Evolutionary conservation across 1,284 basidiomycete genomes (phyloP).

Genomic region (Boletus mariae): DNA sequence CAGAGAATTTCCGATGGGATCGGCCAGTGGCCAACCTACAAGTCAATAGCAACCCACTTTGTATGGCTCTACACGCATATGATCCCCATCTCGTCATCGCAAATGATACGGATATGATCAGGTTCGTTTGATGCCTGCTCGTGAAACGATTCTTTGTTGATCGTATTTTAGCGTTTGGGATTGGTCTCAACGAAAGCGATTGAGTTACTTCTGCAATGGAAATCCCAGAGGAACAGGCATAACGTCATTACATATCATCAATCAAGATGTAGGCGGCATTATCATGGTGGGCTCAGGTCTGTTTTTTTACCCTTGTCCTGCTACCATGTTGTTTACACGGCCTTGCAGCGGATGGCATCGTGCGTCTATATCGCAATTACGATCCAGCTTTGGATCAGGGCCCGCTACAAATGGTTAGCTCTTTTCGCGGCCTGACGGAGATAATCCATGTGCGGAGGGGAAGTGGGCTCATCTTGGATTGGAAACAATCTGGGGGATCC

Average conservation of each 20-base stretch:
- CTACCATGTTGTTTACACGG: conserved; percentile 1
- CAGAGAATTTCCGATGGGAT: conserved; percentile 72
- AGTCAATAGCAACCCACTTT: conserved; percentile 68
- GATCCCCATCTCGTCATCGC: conserved; percentile 87
- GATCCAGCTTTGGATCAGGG: conserved; percentile 61
- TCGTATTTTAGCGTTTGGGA: conserved; percentile 76
- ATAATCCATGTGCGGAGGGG: conserved; percentile 71
- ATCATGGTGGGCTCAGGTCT: conserved; percentile 85
- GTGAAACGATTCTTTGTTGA: neutral
- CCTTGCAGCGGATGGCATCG: conserved; percentile 78
- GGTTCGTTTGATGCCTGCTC: conserved; percentile 45
- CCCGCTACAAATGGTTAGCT: conserved; percentile 83
- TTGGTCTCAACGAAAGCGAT: conserved; percentile 78
- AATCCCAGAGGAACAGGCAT: conserved; percentile 82
- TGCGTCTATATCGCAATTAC: conserved; percentile 92
- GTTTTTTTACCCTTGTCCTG: conserved; percentile 21
- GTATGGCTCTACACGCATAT: conserved; percentile 88
- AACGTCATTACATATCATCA: conserved; percentile 91
- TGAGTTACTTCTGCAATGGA: conserved; percentile 88
- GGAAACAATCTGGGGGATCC: conserved; percentile 88
- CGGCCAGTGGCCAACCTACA: conserved; percentile 74
- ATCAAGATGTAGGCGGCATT: conserved; percentile 92
- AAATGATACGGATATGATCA: conserved; percentile 84
- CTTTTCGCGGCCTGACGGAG: conserved; percentile 88
- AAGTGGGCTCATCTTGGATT: conserved; percentile 85